phyloP scores from a whole-genome alignment of 805 yeast genomes.

The Saccharomycopsis schoenii region DNA sequence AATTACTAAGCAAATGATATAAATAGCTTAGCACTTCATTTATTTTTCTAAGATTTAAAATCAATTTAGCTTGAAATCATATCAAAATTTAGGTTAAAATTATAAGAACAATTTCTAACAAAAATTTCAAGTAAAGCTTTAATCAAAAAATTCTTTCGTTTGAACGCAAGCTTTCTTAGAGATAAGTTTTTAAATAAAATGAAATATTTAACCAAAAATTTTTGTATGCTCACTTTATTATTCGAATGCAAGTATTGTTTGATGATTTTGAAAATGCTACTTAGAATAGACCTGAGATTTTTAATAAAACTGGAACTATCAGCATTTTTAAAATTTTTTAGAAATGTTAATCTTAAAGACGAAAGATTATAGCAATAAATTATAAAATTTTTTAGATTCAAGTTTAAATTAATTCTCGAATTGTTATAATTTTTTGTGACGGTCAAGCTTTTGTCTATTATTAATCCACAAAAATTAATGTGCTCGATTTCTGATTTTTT shows the following conservation, averaged over 20 bases:
- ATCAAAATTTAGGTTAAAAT: background rate
- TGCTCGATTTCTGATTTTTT: background rate
- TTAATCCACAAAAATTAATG: constrained; percentile 7
- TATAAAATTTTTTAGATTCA: background rate
- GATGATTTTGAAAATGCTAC: background rate
- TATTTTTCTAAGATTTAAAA: no score
- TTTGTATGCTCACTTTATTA: background rate
- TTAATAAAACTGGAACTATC: constrained; percentile 1
- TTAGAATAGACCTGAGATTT: background rate
- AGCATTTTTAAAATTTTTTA: background rate
- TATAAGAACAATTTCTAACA: background rate
- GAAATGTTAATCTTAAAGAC: background rate
- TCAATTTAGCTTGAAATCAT: background rate
- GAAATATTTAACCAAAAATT: background rate
- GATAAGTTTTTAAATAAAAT: background rate
- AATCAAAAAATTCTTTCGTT: background rate
- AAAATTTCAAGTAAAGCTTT: background rate
- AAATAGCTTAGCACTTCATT: no score
- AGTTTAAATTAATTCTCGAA: background rate
- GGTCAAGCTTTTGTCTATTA: background rate
- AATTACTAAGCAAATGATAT: background rate
- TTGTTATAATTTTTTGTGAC: background rate
- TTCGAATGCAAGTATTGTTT: background rate
- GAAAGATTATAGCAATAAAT: background rate
- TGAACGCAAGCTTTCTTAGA: background rate